Percentiles rank a stretch among this genome's conserved stretches.
Conservation (phyloP, 495 filamentous ascomycete genomes). For the Choiromyces venosus region DNA sequence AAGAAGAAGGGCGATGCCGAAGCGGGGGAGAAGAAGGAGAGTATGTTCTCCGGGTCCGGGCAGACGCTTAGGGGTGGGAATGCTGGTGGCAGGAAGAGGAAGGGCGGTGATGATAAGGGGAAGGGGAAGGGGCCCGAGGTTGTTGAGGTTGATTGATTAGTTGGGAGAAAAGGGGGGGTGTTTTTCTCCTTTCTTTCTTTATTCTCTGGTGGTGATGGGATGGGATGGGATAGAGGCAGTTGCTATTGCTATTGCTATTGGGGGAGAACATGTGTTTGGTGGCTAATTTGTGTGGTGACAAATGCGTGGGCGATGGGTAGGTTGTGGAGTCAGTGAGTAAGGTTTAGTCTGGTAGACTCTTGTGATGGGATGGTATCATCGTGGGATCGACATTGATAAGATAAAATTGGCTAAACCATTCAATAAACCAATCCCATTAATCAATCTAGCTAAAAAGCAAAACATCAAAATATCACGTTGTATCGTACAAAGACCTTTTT, state of each 20-base stretch:
- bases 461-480: not conserved
- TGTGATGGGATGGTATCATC: too few species aligned
- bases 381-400: not conserved
- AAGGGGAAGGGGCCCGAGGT: slow-evolving; percentile 24
- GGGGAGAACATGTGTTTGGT: not conserved
- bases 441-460: not conserved
- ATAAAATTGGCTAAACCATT: not conserved
- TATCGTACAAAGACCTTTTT: not conserved
- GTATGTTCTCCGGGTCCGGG: slow-evolving; percentile 78
- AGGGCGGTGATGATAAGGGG: slow-evolving; percentile 27
- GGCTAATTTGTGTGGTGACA: not conserved
- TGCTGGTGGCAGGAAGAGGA: slow-evolving; percentile 28
- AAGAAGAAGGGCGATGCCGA: slow-evolving; percentile 71
- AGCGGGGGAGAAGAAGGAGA: slow-evolving; percentile 58
- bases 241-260: not conserved
- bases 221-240: not conserved
- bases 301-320: too few species aligned
- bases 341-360: too few species aligned
- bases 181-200: slow-evolving; percentile 6
- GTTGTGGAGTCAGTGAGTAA: too few species aligned
- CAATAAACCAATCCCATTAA: not conserved
- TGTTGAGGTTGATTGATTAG: slow-evolving; percentile 36
- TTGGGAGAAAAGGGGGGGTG: not conserved
- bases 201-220: not conserved
- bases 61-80: slow-evolving; percentile 71